phyloP scores from a whole-genome alignment of 345 rosid species.

The Arabis hirsuta region DNA sequence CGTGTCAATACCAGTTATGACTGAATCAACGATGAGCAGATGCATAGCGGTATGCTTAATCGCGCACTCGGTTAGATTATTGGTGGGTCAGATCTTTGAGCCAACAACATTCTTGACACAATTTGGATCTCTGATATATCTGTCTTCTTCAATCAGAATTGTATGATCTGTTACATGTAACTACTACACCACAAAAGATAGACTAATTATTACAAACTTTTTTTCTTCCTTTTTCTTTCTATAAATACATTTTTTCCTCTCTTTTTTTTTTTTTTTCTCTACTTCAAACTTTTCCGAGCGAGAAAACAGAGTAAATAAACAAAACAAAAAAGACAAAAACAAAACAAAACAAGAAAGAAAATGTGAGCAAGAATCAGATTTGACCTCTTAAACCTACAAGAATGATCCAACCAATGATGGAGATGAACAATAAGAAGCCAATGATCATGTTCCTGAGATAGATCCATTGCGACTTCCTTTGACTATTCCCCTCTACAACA shows the following conservation, averaged over 20 bases:
- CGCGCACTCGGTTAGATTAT: slow-evolving; percentile 62
- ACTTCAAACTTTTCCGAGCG: slow-evolving; percentile 20
- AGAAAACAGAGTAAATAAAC: slow-evolving; percentile 21
- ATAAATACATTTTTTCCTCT: not conserved
- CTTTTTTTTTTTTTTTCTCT: not conserved
- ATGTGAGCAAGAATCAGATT: slow-evolving; percentile 18
- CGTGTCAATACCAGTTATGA: slow-evolving; percentile 56
- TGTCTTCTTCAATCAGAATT: slow-evolving; percentile 8
- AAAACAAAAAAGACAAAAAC: not conserved
- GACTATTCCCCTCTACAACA: slow-evolving; percentile 20
- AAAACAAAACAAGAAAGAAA: not conserved
- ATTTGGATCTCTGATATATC: slow-evolving; percentile 12
- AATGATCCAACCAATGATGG: slow-evolving; percentile 33
- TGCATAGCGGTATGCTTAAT: slow-evolving; percentile 64
- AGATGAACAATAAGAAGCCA: slow-evolving; percentile 33
- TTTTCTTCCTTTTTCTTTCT: not conserved
- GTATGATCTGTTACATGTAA: slow-evolving; percentile 5
- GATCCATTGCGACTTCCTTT: slow-evolving; percentile 17
- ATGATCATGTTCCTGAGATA: slow-evolving; percentile 36
- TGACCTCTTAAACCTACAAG: slow-evolving; percentile 19
- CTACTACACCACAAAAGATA: not conserved
- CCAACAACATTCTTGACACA: slow-evolving; percentile 23
- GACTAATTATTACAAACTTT: not conserved
- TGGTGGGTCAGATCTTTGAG: slow-evolving; percentile 40
- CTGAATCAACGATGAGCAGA: slow-evolving; percentile 54